These are phyloP conservation scores for Leishmania major DNA, from an alignment of 208 protist species.

Conservation along the genomic window DNA sequence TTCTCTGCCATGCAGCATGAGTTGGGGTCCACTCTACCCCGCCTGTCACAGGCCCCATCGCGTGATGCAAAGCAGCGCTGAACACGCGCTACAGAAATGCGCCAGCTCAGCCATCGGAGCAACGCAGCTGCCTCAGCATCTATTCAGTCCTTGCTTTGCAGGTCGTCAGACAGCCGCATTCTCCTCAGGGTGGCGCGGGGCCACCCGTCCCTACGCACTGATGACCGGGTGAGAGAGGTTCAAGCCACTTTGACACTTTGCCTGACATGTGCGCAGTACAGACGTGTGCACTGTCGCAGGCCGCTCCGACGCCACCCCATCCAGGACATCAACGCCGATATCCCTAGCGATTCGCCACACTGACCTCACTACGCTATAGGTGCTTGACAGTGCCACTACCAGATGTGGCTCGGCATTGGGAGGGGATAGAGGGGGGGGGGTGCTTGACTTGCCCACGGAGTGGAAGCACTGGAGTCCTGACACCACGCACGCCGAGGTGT, in stretches of 20 bases:
- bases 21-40: not conserved
- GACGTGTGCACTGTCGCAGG: not conserved
- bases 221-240: not conserved
- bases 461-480: not conserved
- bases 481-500: not conserved
- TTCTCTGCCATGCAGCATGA: not conserved
- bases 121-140: not conserved
- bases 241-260: not conserved
- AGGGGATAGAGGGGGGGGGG: not conserved
- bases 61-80: not conserved
- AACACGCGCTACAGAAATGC: not conserved
- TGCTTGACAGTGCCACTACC: not conserved
- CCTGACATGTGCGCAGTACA: not conserved
- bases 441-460: not conserved
- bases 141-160: not conserved
- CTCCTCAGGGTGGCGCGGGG: too few relatives aligned
- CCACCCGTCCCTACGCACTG: not conserved
- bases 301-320: not conserved
- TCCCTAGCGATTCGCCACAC: not conserved
- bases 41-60: not conserved
- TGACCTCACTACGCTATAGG: not conserved
- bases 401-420: not conserved
- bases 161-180: not conserved
- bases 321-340: not conserved
- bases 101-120: not conserved